Conservation (phyloP, 1,139 yeast genomes). For the Kurtzmaniella natalensis region DNA sequence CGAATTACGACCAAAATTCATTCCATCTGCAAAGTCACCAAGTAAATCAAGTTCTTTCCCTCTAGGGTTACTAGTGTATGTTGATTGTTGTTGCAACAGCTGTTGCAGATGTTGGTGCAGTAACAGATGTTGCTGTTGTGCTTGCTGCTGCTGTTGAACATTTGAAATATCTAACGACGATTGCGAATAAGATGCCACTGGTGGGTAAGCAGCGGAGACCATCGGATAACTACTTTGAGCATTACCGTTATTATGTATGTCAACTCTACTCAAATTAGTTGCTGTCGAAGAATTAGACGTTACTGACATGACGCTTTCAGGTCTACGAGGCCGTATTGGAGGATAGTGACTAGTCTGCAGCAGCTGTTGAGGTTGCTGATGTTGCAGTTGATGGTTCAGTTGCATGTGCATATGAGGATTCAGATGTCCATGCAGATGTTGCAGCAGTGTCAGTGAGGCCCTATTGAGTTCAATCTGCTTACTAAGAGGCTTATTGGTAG, state of each 20-base stretch:
- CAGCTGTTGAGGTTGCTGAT: not conserved
- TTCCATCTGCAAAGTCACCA: slow-evolving; percentile 5
- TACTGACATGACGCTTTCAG: slow-evolving; percentile 40
- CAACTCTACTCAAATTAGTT: slow-evolving; percentile 10
- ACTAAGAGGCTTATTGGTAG: slow-evolving; percentile 8
- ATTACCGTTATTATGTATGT: slow-evolving; percentile 4
- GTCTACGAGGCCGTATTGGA: slow-evolving; percentile 32
- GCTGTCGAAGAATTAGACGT: slow-evolving; percentile 37
- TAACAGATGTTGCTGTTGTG: not conserved
- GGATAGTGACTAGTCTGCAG: slow-evolving; percentile 21
- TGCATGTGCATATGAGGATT: not conserved
- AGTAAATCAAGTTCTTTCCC: slow-evolving; percentile 4
- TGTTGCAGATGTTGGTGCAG: not conserved
- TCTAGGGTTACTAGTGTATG: not conserved
- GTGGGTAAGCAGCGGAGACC: slow-evolving; percentile 6
- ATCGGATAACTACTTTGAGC: slow-evolving; percentile 4
- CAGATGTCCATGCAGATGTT: slow-evolving; percentile 1
- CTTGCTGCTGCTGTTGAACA: slow-evolving; percentile 1
- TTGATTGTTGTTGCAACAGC: slow-evolving; percentile 2
- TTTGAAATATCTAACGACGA: slow-evolving; percentile 6
- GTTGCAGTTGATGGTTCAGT: slow-evolving; percentile 3
- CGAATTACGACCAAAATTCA: not conserved
- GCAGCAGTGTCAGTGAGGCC: slow-evolving; percentile 1
- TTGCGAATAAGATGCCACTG: slow-evolving; percentile 5
- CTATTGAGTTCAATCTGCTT: slow-evolving; percentile 1